Evolutionary conservation across 768 basidiomycete species (phyloP).

Genomic region (Panaeolus papilionaceus): DNA sequence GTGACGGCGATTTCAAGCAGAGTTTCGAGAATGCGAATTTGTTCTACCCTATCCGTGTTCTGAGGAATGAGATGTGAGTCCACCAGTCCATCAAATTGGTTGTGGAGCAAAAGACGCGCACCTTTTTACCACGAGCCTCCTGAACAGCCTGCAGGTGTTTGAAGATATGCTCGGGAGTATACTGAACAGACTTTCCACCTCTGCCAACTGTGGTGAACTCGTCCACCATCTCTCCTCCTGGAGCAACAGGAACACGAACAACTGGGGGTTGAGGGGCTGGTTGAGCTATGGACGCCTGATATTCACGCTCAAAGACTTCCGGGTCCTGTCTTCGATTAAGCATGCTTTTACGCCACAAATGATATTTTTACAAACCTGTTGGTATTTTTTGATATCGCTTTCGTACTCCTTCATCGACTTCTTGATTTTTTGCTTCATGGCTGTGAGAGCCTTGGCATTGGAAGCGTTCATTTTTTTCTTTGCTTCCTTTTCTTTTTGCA

Average conservation of each 20-base stretch:
- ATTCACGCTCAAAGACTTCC: constrained; percentile 84
- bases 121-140: constrained; percentile 97
- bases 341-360: not conserved
- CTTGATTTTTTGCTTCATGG: constrained; percentile 98
- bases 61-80: constrained; percentile 35
- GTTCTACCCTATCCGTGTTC: constrained; percentile 97
- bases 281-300: constrained; percentile 57
- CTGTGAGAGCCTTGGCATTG: constrained; percentile 92
- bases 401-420: constrained; percentile 92
- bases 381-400: constrained; percentile 76
- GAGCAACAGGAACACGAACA: constrained; percentile 40
- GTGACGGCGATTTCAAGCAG: constrained; percentile 86
- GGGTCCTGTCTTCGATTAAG: constrained; percentile 66
- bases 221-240: constrained; percentile 58
- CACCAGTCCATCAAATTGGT: not conserved
- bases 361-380: constrained; percentile 57
- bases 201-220: constrained; percentile 92
- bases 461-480: constrained; percentile 97
- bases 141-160: constrained; percentile 91
- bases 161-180: constrained; percentile 86
- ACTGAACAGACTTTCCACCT: constrained; percentile 84
- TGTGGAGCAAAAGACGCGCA: constrained; percentile 37
- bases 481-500: constrained; percentile 88
- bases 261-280: constrained; percentile 41
- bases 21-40: constrained; percentile 89